Evolutionary conservation across 805 yeast species (phyloP), one percentile per base, ranked within the genome.

Genomic region (Limtongia smithiae): DNA sequence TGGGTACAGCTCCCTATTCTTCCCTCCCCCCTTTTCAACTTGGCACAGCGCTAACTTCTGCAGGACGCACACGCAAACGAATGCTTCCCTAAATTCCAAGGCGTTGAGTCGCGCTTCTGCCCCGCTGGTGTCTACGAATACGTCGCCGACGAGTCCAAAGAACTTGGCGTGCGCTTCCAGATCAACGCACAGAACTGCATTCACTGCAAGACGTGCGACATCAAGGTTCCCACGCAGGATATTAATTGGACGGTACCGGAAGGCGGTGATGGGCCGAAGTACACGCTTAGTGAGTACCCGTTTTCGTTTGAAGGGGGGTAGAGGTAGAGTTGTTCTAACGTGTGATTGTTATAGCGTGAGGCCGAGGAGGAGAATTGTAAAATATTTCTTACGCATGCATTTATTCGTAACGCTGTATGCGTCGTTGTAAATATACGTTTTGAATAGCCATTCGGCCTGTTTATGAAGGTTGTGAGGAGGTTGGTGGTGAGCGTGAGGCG

Each of bases 51-150:
- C 79, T n/a, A 81, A 83, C 60, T 63, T 77, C 59, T 32, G 7
- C 20, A 48, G 54, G 71, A 76, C 22, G 72, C 76, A 58, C 96
- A 91, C 67, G 80, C 94, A 0, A 74, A 76, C 35, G 69, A 66
- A 12, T 71, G 88, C 22, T 93, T 78, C 69, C 89, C 91, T 11
- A 80, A 75, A 57, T 93, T 72, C 71, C 73, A 85, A 66, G 98
- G 98, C 18, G 75, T 93, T 18, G 98, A 93, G 68, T 82, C 80
- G 63, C 74, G 94, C 54, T 93, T 93, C 73, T 93, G 98, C 64
- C 98, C 98, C 3, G 98, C 98, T 20, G 98, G 98, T 21, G 98
- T 93, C 11, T 93, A 93, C 68, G 98, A 93, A 70, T 93, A 87
- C 62, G 65, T 81, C n/a, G 82, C 83, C 55, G 93, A 85, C 64